Percentiles rank a stretch among this genome's conserved stretches.
These are phyloP conservation scores for Raffaelea arxii DNA, from an alignment of 2,329 filamentous ascomycete genomes.

Conservation along the genomic window DNA sequence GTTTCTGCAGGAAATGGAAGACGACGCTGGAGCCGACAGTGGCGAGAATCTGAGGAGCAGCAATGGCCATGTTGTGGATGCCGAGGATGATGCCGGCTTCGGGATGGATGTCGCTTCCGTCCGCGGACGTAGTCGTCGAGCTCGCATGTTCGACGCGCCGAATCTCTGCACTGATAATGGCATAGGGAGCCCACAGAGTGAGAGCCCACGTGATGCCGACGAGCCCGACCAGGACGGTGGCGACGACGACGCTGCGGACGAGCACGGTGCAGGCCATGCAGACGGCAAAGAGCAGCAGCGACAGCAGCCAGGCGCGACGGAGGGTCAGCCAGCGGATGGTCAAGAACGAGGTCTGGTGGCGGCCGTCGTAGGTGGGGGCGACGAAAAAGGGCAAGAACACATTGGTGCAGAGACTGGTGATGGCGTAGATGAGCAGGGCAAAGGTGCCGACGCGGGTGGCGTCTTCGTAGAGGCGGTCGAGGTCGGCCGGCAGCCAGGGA, in stretches of 20 bases:
- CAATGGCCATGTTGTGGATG: slow-evolving; percentile 92
- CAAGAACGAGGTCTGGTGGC: slow-evolving; percentile 29
- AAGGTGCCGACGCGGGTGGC: slow-evolving; percentile 84
- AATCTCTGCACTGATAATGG: slow-evolving; percentile 89
- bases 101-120: slow-evolving; percentile 36
- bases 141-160: slow-evolving; percentile 44
- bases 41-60: slow-evolving; percentile 82
- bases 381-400: slow-evolving; percentile 80
- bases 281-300: slow-evolving; percentile 71
- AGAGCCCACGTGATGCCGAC: slow-evolving; percentile 89
- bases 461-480: slow-evolving; percentile 71
- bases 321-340: slow-evolving; percentile 78
- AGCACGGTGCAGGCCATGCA: slow-evolving; percentile 80
- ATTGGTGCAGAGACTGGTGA: slow-evolving; percentile 74
- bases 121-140: slow-evolving; percentile 10
- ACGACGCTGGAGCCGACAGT: slow-evolving; percentile 76
- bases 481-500: slow-evolving; percentile 59
- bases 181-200: slow-evolving; percentile 90
- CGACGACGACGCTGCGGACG: slow-evolving; percentile 59
- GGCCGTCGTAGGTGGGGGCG: slow-evolving; percentile 60
- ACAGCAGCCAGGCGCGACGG: slow-evolving; percentile 76
- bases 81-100: slow-evolving; percentile 86
- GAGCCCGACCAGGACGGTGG: slow-evolving; percentile 67
- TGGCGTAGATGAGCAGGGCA: slow-evolving; percentile 78
- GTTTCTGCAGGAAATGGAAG: slow-evolving; percentile 80